Conservation (phyloP, 73 alveolate species). For the Stentor coeruleus region DNA sequence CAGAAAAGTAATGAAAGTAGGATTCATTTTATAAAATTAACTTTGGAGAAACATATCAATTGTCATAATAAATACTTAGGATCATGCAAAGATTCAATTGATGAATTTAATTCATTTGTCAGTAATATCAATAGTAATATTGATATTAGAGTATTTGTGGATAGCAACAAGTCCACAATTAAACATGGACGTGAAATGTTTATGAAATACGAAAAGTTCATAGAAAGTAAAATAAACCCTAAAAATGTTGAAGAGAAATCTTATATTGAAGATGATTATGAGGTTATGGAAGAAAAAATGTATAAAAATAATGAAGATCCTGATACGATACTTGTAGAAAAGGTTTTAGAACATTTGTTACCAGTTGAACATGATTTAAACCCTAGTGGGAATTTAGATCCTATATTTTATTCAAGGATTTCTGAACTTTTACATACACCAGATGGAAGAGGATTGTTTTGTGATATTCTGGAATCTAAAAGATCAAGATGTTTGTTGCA, state of each 20-base stretch:
- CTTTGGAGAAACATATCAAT: not conserved
- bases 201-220: not conserved
- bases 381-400: not conserved
- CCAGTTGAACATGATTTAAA: not conserved
- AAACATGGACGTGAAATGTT: not conserved
- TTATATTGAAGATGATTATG: not conserved
- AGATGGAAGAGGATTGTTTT: not conserved
- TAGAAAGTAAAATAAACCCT: not conserved
- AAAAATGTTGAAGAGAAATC: not conserved
- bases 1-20: slow-evolving; percentile 14
- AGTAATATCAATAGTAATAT: not conserved
- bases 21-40: slow-evolving; percentile 14
- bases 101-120: not conserved
- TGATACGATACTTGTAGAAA: not conserved
- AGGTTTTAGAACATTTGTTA: not conserved
- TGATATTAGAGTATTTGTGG: slow-evolving; percentile 5
- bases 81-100: not conserved
- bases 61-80: not conserved
- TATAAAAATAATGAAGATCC: not conserved
- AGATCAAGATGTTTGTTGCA: not conserved
- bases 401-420: not conserved
- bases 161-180: not conserved
- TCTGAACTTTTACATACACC: slow-evolving; percentile 19
- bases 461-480: not conserved
- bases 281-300: not conserved